Conservation (phyloP, 495 filamentous ascomycete species). For the Sporormia fimetaria region DNA sequence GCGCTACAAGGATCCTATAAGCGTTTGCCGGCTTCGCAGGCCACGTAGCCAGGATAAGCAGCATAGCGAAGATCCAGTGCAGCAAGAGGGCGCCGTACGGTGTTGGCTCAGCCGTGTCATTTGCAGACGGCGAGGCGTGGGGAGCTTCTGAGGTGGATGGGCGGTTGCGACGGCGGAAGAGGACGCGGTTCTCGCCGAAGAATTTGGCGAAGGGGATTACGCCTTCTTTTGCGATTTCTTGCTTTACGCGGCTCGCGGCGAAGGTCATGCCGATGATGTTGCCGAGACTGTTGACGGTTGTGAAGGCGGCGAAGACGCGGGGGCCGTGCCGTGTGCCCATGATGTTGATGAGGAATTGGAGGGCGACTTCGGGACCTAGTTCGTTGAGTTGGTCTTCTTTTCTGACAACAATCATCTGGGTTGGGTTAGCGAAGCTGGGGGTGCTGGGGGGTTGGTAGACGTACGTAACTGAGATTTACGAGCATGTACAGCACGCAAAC, state of each 20-base stretch:
- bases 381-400: background rate
- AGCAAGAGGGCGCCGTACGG: constrained; percentile 16
- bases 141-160: background rate
- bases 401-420: constrained; percentile 1
- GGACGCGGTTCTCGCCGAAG: constrained; percentile 27
- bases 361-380: constrained; percentile 7
- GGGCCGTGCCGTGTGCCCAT: constrained; percentile 18
- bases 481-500: constrained; percentile 56
- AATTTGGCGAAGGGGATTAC: constrained; percentile 39
- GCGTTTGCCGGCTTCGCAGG: constrained; percentile 4
- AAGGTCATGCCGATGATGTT: constrained; percentile 43
- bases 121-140: background rate
- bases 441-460: background rate
- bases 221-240: constrained; percentile 45
- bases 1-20: constrained; percentile 4
- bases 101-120: constrained; percentile 8
- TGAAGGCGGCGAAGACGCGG: constrained; percentile 32
- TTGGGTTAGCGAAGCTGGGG: background rate
- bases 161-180: constrained; percentile 6
- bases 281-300: constrained; percentile 40
- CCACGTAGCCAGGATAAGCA: constrained; percentile 10
- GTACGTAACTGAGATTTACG: constrained; percentile 59
- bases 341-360: constrained; percentile 21
- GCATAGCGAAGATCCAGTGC: constrained; percentile 4
- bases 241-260: constrained; percentile 41